Conservation (phyloP, 1,284 basidiomycete species). For the Ustilago lituana region DNA sequence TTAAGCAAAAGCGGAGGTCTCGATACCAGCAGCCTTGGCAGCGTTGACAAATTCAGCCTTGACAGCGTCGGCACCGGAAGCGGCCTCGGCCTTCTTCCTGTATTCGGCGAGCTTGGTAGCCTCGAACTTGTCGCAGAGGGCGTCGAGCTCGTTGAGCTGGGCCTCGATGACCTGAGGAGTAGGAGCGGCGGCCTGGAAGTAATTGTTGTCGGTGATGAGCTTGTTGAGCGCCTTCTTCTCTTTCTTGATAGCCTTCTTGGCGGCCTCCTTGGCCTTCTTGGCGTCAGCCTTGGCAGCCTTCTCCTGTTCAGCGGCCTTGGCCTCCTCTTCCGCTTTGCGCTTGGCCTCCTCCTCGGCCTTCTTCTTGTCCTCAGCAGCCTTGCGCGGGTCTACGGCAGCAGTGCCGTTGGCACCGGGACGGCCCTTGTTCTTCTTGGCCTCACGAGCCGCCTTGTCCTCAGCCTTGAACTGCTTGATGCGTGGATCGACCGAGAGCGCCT, state of each 20-base stretch:
- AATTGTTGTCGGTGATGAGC: slow-evolving; percentile 72
- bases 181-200: slow-evolving; percentile 71
- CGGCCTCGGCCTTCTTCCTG: slow-evolving; percentile 70
- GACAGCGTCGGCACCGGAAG: slow-evolving; percentile 57
- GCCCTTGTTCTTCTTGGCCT: slow-evolving; percentile 84
- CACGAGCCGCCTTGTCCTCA: slow-evolving; percentile 92
- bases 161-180: slow-evolving; percentile 71
- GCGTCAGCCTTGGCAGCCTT: slow-evolving; percentile 80
- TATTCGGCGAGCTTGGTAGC: slow-evolving; percentile 71
- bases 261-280: slow-evolving; percentile 87
- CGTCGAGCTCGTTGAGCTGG: slow-evolving; percentile 72
- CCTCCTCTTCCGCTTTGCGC: slow-evolving; percentile 76
- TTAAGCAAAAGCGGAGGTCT: slow-evolving; percentile 58
- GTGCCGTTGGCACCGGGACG: slow-evolving; percentile 67
- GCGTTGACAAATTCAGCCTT: slow-evolving; percentile 71
- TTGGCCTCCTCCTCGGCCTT: slow-evolving; percentile 77
- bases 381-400: slow-evolving; percentile 37
- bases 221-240: slow-evolving; percentile 67
- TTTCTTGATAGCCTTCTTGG: slow-evolving; percentile 66
- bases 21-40: slow-evolving; percentile 66
- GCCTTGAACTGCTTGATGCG: slow-evolving; percentile 98
- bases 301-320: slow-evolving; percentile 70
- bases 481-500: slow-evolving; percentile 84
- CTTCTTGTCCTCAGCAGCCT: slow-evolving; percentile 69
- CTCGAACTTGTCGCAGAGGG: slow-evolving; percentile 69